Conservation (phyloP, 257 asterid species). For the Solanum ahanhuiri region DNA sequence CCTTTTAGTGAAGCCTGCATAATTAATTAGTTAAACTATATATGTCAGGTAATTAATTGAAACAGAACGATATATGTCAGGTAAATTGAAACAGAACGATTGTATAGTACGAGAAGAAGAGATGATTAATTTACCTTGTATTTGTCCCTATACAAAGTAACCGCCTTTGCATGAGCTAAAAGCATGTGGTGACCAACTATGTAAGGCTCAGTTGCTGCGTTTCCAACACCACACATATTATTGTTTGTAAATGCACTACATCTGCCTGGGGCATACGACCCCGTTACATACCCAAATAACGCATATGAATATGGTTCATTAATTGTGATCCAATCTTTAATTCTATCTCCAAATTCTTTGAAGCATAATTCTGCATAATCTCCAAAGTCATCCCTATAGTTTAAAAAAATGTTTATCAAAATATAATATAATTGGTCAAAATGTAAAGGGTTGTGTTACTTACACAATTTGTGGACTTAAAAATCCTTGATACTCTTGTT, state of each 20-base stretch:
- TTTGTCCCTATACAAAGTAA: neutral
- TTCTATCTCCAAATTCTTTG: neutral
- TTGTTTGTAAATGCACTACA: neutral
- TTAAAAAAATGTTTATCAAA: neutral
- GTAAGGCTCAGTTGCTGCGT: neutral
- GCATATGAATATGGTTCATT: neutral
- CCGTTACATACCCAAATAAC: neutral
- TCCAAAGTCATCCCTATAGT: neutral
- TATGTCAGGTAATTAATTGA: too few relatives aligned
- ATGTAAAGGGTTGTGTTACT: neutral
- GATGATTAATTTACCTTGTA: neutral
- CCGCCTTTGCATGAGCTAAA: neutral
- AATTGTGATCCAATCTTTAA: neutral
- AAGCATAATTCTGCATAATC: neutral
- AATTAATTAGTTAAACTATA: neutral
- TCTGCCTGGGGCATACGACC: neutral
- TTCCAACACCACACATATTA: neutral
- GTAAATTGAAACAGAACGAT: too few relatives aligned
- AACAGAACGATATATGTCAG: too few relatives aligned
- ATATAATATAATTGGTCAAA: neutral
- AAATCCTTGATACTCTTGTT: neutral
- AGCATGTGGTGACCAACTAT: neutral
- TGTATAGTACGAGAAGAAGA: neutral
- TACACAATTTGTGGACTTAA: neutral
- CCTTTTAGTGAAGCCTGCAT: neutral